Percentiles rank a stretch among this genome's conserved stretches.
Evolutionary conservation across 495 filamentous ascomycete species (phyloP).

Genomic region (Aspergillus hancockii): DNA sequence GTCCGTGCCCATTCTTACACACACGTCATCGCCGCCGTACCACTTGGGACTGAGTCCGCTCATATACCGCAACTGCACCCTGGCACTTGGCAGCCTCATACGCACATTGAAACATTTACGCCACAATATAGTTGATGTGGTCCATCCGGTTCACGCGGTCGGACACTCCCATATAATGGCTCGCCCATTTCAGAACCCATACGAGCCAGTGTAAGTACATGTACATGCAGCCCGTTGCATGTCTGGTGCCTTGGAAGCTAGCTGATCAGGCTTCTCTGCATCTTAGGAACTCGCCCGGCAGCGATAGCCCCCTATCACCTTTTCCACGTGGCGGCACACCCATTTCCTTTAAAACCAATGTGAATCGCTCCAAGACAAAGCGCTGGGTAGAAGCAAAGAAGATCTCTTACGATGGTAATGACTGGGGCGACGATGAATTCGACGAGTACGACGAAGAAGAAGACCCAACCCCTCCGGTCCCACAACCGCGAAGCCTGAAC

Average conservation of each 20-base stretch:
- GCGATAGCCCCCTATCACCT: slow-evolving; percentile 36
- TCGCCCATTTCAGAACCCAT: slow-evolving; percentile 21
- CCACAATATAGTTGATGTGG: slow-evolving; percentile 1
- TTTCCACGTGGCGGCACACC: slow-evolving; percentile 38
- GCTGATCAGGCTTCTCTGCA: slow-evolving; percentile 11
- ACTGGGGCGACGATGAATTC: slow-evolving; percentile 87
- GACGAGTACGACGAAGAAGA: slow-evolving; percentile 66
- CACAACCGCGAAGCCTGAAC: slow-evolving; percentile 35
- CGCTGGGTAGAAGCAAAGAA: slow-evolving; percentile 93
- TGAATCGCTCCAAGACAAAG: slow-evolving; percentile 87
- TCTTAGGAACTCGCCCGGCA: slow-evolving; percentile 22
- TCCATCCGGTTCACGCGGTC: slow-evolving; percentile 3
- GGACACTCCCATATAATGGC: slow-evolving; percentile 15
- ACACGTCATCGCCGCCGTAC: slow-evolving; percentile 20
- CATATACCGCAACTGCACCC: background rate
- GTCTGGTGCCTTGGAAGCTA: background rate
- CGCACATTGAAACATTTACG: slow-evolving; percentile 5
- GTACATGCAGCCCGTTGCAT: background rate
- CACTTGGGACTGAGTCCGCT: background rate
- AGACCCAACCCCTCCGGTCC: slow-evolving; percentile 42
- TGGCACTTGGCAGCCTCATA: slow-evolving; percentile 3
- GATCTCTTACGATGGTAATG: slow-evolving; percentile 86
- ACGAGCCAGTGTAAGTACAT: slow-evolving; percentile 23
- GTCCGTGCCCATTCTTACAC: slow-evolving; percentile 3
- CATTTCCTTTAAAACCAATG: slow-evolving; percentile 71